phyloP scores from a whole-genome alignment of 2,329 filamentous ascomycete species.

The Spiromastix sp. region DNA sequence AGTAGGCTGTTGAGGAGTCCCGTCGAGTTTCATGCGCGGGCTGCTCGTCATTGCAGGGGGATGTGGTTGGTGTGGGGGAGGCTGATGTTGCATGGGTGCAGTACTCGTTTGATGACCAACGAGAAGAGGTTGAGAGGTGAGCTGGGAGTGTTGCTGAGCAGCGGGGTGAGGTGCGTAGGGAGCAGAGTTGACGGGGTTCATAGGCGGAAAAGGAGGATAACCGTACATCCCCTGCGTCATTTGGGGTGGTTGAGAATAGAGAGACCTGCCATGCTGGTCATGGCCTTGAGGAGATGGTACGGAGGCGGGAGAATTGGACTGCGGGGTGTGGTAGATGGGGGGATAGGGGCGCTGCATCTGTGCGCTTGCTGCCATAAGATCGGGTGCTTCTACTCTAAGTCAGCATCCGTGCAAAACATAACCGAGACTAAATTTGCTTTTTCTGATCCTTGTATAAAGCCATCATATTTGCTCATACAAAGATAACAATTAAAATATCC shows the following conservation, averaged over 20 bases:
- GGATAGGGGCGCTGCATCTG: conserved; percentile 67
- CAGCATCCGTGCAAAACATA: not conserved
- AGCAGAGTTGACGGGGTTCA: conserved; percentile 43
- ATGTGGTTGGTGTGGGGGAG: conserved; percentile 43
- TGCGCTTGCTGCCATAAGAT: conserved; percentile 54
- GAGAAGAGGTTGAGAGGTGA: conserved; percentile 45
- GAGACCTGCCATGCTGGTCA: conserved; percentile 71
- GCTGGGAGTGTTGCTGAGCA: conserved; percentile 44
- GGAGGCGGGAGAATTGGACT: conserved; percentile 88
- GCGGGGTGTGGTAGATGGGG: conserved; percentile 89
- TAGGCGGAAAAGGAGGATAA: conserved; percentile 47
- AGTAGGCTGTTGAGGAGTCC: conserved; percentile 29
- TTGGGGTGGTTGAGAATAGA: conserved; percentile 76
- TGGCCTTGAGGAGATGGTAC: conserved; percentile 82
- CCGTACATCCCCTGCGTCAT: conserved; percentile 80
- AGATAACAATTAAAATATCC: not conserved
- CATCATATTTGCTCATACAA: no score
- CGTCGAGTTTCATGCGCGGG: conserved; percentile 39
- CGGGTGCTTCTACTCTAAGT: conserved; percentile 56
- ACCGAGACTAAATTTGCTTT: no score
- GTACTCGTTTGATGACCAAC: conserved; percentile 35
- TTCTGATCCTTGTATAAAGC: no score
- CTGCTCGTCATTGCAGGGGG: conserved; percentile 56
- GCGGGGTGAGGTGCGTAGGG: conserved; percentile 47
- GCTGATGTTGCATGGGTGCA: conserved; percentile 30